Base-by-base conservation (phyloP, 331 rosid genomes). In the Telfairia occidentalis region DNA sequence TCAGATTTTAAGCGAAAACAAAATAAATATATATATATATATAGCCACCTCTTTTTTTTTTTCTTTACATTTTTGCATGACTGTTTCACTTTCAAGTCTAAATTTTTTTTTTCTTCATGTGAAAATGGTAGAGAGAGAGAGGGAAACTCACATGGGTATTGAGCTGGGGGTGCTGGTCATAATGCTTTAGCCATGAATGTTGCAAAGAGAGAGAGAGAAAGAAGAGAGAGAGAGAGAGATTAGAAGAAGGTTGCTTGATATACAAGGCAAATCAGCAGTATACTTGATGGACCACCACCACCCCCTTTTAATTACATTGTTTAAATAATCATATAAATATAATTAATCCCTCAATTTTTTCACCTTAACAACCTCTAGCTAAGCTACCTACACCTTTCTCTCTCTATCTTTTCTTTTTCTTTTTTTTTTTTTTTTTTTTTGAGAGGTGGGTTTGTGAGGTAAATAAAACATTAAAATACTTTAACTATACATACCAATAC, bases 261-360 rank as follows among this genome's bases (percentile, higher is more conserved):
- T n/a, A 63, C 52, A 76, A 76, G 79, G 79, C 74, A 63, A 49
- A 34, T 64, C 19, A 76, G 74, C 74, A 60, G 79, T 60, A 46
- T 43, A 60, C 61, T 26, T 46, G 73, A 64, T 76, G 79, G 79
- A 49, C 64, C 59, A 76, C 60, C 78, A n/a, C 79, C 73, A 75
- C 61, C 73, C 35, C 79, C 21, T 65, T 15, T 28, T 11, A 48
- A 32, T 60, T 30, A 7, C 26, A 34, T 12, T 12, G 0, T 29
- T 29, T 32, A 76, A 32, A 46, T 75, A 42, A 43, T 26, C 74
- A 69, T 43, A 15, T 45, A 19, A 54, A 52, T 19, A 18, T 24
- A 26, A 30, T 23, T 61, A 59, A 59, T 42, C 40, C n/a, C n/a
- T n/a, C n/a, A n/a, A n/a, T n/a, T n/a, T n/a, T n/a, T n/a, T n/a